Evolutionary conservation across 352 stramenopile genomes (phyloP).

Genomic region (Phytopythium cucurbitacearum): DNA sequence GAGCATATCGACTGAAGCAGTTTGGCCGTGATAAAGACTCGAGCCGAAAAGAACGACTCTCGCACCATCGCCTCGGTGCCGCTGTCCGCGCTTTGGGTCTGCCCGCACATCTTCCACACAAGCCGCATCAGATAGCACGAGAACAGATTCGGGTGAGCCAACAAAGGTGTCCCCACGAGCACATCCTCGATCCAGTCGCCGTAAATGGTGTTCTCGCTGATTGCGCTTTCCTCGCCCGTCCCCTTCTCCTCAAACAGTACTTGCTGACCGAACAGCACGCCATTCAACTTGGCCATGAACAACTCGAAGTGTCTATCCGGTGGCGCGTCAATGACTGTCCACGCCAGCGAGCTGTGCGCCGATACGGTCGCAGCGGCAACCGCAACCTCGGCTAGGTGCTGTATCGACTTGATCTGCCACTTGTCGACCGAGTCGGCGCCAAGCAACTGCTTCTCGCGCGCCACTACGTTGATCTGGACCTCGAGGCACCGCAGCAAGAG

Average conservation of each 20-base stretch:
- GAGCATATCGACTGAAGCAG: slow-evolving; percentile 52
- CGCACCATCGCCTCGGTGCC: slow-evolving; percentile 36
- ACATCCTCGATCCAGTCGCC: slow-evolving; percentile 17
- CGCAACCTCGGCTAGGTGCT: slow-evolving; percentile 39
- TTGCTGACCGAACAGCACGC: slow-evolving; percentile 65
- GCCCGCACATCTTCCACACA: slow-evolving; percentile 31
- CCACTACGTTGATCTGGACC: slow-evolving; percentile 51
- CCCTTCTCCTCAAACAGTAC: slow-evolving; percentile 69
- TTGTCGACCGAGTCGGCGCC: slow-evolving; percentile 28
- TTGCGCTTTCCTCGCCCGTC: slow-evolving; percentile 8
- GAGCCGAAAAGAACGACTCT: slow-evolving; percentile 52
- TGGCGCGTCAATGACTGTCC: slow-evolving; percentile 34
- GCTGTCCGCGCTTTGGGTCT: slow-evolving; percentile 21
- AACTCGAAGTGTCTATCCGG: slow-evolving; percentile 42
- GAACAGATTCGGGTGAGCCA: slow-evolving; percentile 47
- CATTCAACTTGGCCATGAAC: slow-evolving; percentile 39
- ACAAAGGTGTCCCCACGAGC: slow-evolving; percentile 29
- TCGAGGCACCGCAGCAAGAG: slow-evolving; percentile 54
- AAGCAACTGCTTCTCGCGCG: slow-evolving; percentile 32
- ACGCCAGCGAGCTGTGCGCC: slow-evolving; percentile 31
- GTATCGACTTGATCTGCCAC: slow-evolving; percentile 53
- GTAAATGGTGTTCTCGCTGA: slow-evolving; percentile 6
- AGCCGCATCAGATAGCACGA: slow-evolving; percentile 51
- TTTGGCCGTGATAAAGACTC: slow-evolving; percentile 52
- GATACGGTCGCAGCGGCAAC: slow-evolving; percentile 40